A percentile compares a stretch with the other conserved stretches of the same genome.
phyloP scores from a whole-genome alignment of 2,329 filamentous ascomycete genomes.

The Ophiostoma piceae region DNA sequence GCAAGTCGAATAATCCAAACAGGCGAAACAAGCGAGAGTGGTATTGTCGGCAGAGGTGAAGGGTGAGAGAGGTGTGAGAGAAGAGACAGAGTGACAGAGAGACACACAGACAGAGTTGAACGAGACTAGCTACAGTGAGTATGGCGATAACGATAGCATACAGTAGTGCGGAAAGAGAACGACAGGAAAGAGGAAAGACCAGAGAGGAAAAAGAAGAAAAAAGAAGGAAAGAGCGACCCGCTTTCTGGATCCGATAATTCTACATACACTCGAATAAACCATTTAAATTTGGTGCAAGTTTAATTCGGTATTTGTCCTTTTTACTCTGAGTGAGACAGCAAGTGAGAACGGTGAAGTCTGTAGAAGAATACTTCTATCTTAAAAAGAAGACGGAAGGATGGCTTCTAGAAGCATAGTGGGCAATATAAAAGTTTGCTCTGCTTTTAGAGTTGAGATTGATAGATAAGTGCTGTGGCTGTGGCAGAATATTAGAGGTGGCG shows the following conservation, averaged over 20 bases:
- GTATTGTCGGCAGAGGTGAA: background rate
- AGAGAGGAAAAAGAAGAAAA: background rate
- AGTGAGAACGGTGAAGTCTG: no score
- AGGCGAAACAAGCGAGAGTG: background rate
- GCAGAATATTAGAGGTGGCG: no score
- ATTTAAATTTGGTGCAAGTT: background rate
- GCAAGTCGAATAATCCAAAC: background rate
- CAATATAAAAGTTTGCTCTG: no score
- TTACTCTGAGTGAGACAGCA: background rate
- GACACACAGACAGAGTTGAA: no score
- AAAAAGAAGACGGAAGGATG: background rate
- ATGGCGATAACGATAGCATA: background rate
- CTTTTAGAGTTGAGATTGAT: no score
- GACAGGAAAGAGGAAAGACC: background rate
- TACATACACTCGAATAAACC: background rate
- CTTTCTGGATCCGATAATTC: background rate
- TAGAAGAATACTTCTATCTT: no score
- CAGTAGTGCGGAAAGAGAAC: background rate
- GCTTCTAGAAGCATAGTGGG: no score
- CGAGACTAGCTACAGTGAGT: background rate
- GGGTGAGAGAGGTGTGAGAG: no score
- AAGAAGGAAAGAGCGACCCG: conserved; percentile 2
- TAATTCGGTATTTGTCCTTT: background rate
- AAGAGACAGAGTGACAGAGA: no score
- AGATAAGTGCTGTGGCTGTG: no score